phyloP scores from a whole-genome alignment of 176 grass and related monocot species.

The Aegilops tauschii region DNA sequence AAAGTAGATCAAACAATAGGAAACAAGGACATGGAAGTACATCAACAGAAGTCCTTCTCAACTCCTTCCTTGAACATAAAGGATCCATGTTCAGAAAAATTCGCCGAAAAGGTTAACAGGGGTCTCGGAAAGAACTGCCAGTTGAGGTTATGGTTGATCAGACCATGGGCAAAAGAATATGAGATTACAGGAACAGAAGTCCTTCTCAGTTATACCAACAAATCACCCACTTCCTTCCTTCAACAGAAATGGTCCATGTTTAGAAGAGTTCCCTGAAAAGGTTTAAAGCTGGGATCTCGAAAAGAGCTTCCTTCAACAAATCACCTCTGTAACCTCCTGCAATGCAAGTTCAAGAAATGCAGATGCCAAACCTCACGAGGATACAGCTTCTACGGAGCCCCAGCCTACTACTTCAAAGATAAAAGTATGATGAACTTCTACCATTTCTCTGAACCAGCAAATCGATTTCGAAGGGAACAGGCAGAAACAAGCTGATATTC shows the following conservation, averaged over 20 bases:
- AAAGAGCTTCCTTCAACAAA: too few species aligned
- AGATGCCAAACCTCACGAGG: background rate
- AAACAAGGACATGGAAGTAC: background rate
- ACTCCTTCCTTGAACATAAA: background rate
- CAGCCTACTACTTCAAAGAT: slow-evolving; percentile 22
- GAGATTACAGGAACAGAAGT: background rate
- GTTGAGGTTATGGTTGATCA: slow-evolving; percentile 5
- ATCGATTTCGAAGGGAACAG: background rate
- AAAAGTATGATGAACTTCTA: slow-evolving; percentile 26
- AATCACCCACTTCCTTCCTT: background rate
- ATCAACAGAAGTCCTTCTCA: slow-evolving; percentile 15
- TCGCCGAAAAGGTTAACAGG: background rate
- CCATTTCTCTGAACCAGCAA: slow-evolving; percentile 1
- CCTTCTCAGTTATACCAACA: background rate
- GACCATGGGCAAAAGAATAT: background rate
- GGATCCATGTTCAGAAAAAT: background rate
- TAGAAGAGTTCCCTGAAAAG: background rate
- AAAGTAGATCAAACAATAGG: background rate
- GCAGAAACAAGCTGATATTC: slow-evolving; percentile 16
- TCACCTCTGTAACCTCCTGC: background rate
- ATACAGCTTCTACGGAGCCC: slow-evolving; percentile 1
- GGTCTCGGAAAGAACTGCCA: background rate
- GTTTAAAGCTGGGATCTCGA: too few species aligned
- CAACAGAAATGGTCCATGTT: background rate
- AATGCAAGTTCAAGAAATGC: slow-evolving; percentile 16